Percentiles rank a stretch among this genome's conserved stretches.
Evolutionary conservation across 441 rosid species (phyloP).

Genomic region (Manihot esculenta): DNA sequence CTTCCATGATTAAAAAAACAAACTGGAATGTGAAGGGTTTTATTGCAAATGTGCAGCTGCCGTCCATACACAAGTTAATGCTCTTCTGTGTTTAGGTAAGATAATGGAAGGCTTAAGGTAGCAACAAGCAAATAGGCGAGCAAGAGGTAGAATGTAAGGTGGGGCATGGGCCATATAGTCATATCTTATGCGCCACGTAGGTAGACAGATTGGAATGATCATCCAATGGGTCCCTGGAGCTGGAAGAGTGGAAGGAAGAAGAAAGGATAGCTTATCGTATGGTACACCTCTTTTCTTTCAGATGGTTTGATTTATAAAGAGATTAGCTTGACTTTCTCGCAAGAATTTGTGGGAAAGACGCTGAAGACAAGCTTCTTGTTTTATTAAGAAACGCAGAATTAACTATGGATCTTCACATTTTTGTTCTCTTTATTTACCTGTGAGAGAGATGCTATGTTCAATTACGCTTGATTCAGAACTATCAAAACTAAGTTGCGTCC

Average conservation of each 20-base stretch:
- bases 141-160: not conserved
- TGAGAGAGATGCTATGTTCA: no score
- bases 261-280: not conserved
- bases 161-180: not conserved
- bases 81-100: not conserved
- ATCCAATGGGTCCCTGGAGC: not conserved
- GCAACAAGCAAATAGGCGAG: not conserved
- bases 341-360: not conserved
- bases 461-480: no score
- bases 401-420: no score
- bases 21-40: slow-evolving; percentile 7
- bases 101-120: not conserved
- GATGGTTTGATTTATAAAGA: not conserved
- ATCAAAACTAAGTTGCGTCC: no score
- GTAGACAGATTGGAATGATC: slow-evolving; percentile 9
- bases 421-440: no score
- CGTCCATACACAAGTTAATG: not conserved
- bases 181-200: not conserved
- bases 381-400: not conserved
- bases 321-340: not conserved
- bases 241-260: no score
- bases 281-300: slow-evolving; percentile 2
- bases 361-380: not conserved
- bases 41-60: not conserved
- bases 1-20: slow-evolving; percentile 12